A percentile compares a stretch with the other conserved stretches of the same genome.
Conservation (phyloP, 208 protist species). For the Jaenimonas drosophilae region DNA sequence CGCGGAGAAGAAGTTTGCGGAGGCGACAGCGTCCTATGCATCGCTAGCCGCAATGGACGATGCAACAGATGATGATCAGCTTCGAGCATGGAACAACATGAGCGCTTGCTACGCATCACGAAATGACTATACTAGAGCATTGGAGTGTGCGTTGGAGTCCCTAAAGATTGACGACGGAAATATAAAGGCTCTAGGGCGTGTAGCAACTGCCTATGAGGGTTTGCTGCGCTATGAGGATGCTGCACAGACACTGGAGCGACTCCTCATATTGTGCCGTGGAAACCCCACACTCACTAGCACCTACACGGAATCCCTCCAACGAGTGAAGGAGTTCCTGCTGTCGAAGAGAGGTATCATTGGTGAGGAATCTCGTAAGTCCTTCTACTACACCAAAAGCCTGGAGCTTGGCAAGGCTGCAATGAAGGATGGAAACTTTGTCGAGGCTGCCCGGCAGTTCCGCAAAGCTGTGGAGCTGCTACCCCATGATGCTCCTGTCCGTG, state of each 20-base stretch:
- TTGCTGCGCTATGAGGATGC: slow-evolving; percentile 64
- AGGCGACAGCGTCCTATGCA: slow-evolving; percentile 40
- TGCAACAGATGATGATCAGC: slow-evolving; percentile 14
- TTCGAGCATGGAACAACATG: slow-evolving; percentile 67
- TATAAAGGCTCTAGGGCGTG: slow-evolving; percentile 43
- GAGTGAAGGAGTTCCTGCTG: slow-evolving; percentile 34
- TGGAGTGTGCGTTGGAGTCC: slow-evolving; percentile 34
- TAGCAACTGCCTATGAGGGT: slow-evolving; percentile 61
- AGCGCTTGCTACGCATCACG: slow-evolving; percentile 69
- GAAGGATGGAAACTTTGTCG: slow-evolving; percentile 40
- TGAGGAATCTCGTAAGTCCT: slow-evolving; percentile 26
- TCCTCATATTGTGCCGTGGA: slow-evolving; percentile 17
- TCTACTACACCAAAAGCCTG: slow-evolving; percentile 74
- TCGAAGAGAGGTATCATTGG: slow-evolving; percentile 25
- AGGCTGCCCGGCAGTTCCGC: slow-evolving; percentile 65
- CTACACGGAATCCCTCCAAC: slow-evolving; percentile 19
- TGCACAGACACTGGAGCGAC: slow-evolving; percentile 22
- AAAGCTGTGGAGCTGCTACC: slow-evolving; percentile 64
- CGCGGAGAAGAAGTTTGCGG: slow-evolving; percentile 22
- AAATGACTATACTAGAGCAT: slow-evolving; percentile 38
- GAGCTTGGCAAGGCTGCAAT: slow-evolving; percentile 61
- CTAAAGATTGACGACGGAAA: slow-evolving; percentile 33
- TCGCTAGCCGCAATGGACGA: slow-evolving; percentile 13
- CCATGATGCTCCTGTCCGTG: slow-evolving; percentile 6
- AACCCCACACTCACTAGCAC: too few species aligned